Base-by-base conservation (phyloP, 2,329 filamentous ascomycete genomes). In the Biscogniauxia mediterranea region DNA sequence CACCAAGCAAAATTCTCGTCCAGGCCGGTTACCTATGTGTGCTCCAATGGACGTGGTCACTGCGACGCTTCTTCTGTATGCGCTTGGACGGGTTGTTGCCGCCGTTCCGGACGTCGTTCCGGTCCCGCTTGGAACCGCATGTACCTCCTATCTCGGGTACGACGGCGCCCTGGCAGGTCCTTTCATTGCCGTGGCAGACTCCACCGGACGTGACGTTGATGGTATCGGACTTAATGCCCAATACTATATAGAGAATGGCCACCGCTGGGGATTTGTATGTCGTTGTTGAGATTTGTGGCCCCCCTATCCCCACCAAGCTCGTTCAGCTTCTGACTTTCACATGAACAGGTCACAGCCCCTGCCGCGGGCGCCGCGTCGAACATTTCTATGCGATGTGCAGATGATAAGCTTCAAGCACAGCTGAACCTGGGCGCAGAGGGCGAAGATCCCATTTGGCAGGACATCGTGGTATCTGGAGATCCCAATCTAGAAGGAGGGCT, bases 391-490 rank as follows among this genome's bases (percentile, higher is more conserved):
- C 61, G 61, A 15, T 65, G 63, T 54, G 58, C 51, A n/a, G 58
- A 64, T 57, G 60, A 13, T 53, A 65, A 59, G 17, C 59, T 65
- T 23, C 61, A 65, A 28, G 63, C 63, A 11, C 57, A 38, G 9
- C 21, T 65, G n/a, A 59, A 13, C 50, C 50, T 60, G 52, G 26
- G 11, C 32, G 11, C 9, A 11, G 51, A n/a, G 20, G 46, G 17
- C 6, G 55, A 55, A 52, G 52, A 56, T 28, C 23, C 59, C 32
- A 54, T 51, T 11, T 65, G 63, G 63, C 32, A 60, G 32, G 55
- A 60, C n/a, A 52, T 65, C 13, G 63, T 65, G 0, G 52, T 65
- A 19, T 64, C 63, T 1, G 63, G 63, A 2, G 63, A 65, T 26
- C 63, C 63, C 55, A 59, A 50, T 26, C 59, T 64, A 5, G 57